Base-by-base conservation (phyloP, 2,329 filamentous ascomycete genomes). In the Exophiala spinifera region DNA sequence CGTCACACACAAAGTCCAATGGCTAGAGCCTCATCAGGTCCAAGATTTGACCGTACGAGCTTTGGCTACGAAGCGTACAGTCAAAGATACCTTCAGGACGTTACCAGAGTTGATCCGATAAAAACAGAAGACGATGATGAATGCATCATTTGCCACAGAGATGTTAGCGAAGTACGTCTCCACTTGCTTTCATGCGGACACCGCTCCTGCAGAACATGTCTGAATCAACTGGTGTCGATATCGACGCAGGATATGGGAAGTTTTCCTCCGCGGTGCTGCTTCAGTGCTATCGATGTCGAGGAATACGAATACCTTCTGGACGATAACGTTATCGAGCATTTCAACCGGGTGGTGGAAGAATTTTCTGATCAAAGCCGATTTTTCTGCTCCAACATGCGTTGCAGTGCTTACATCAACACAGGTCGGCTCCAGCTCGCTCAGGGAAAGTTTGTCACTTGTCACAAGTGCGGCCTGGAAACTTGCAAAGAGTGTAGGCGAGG, bases 191-290 rank as follows among this genome's bases (percentile, higher is more conserved):
- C 28, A 31, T 31, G 28, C 11, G 28, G 10, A 10, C 28, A 31
- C 28, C 8, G 28, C 8, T 10, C 11, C 28, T 31, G 28, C 28
- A 31, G 28, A 31, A 10, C 11, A 3, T 31, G 28, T 31, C 28
- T 31, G 10, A 31, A 31, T 10, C 4, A 31, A 3, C 28, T 10
- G 6, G 11, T 31, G 6, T 10, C 8, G 7, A 10, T 2, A 10
- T 5, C 28, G 7, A 31, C 28, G 10, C 28, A 10, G 7, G 11
- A 3, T 11, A 31, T 31, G 6, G 10, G 28, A 6, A 6, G 11
- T 3, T 58, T 42, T 28, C 56, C 56, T 20, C 56, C 56, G 15
- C 42, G 20, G 45, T 58, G 56, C 48, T 58, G 56, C 45, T 20
- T 13, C 25, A 28, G 4, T 13, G 40, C 19, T 7, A 31, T 58